Base-by-base conservation (phyloP, 164 flowering plant species). In the Amborella trichopoda region DNA sequence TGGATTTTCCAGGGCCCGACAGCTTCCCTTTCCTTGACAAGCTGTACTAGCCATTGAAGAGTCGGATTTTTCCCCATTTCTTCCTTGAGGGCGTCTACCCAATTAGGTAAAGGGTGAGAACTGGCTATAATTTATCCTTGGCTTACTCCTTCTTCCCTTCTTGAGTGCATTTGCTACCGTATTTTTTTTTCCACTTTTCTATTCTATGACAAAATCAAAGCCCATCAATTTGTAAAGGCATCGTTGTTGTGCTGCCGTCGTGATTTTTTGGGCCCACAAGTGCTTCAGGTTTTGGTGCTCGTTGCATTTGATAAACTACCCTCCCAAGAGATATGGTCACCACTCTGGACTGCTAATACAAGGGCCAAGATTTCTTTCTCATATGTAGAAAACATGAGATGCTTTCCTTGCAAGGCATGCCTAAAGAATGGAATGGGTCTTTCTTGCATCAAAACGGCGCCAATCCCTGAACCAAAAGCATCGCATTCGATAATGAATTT, bases 281-380 rank as follows among this genome's bases (percentile, higher is more conserved):
- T 33, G n/a, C 12, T 45, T 34, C 3, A 54, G 24, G 14, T 44
- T 46, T 1, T 12, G 42, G 1, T 53, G 50, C 16, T 53, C 34
- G 5, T 28, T 44, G 4, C 3, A n/a, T 4, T 44, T 14, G 24
- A 44, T 3, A n/a, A 44, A 44, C 4, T 23, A 18, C 2, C 25
- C 2, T 3, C 50, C 49, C 9, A 43, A n/a, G 13, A 45, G 13
- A 34, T 53, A 53, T 14, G 28, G 50, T 1, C 57, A 8, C 42
- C 50, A 53, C 13, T 44, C 33, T 11, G 23, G 5, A 44, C 50
- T 4, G 34, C 50, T 8, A 20, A 3, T 1, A 45, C 41, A 5
- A 53, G n/a, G 10, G 54, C 58, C 27, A 62, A 1, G 3, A 62
- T 9, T 16, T 56, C 62, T 19, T 48, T 62, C 26, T 62, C 58